Percentiles rank a stretch among this genome's conserved stretches.
phyloP scores from a whole-genome alignment of 2,329 filamentous ascomycete species.

The Penicillium sp. region DNA sequence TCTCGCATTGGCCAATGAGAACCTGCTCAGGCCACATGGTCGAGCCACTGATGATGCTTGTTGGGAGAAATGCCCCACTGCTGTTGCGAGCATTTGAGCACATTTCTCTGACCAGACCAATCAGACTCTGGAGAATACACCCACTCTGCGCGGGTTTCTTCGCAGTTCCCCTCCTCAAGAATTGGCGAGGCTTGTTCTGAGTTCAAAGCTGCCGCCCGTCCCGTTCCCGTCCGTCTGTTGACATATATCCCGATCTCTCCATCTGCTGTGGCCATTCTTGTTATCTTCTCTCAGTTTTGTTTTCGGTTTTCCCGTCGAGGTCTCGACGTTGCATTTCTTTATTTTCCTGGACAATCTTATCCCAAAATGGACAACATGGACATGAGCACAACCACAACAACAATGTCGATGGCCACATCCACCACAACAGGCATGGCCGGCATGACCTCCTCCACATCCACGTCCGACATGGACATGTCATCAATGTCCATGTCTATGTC shows the following conservation, averaged over 20 bases:
- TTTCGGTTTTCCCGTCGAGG: neutral
- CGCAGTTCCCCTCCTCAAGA: too few relatives aligned
- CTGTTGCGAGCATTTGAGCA: neutral
- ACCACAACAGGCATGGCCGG: neutral
- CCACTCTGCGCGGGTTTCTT: neutral
- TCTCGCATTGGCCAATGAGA: neutral
- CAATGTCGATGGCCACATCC: conserved; percentile 6
- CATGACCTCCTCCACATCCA: neutral
- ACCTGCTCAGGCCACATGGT: neutral
- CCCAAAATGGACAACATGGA: neutral
- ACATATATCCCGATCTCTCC: neutral
- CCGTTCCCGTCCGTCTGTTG: neutral
- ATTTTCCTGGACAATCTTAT: neutral
- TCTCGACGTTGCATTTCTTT: neutral
- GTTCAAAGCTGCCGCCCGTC: neutral
- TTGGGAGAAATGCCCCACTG: neutral
- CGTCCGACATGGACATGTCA: conserved; percentile 5
- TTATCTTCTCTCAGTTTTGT: neutral
- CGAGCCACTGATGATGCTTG: neutral
- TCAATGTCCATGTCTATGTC: conserved; percentile 26
- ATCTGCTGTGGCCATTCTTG: neutral
- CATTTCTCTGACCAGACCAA: neutral
- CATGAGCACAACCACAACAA: conserved; percentile 9
- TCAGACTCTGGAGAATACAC: neutral
- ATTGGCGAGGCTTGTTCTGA: neutral